phyloP scores from a whole-genome alignment of 2,329 filamentous ascomycete species.

The Huntiella decipiens region DNA sequence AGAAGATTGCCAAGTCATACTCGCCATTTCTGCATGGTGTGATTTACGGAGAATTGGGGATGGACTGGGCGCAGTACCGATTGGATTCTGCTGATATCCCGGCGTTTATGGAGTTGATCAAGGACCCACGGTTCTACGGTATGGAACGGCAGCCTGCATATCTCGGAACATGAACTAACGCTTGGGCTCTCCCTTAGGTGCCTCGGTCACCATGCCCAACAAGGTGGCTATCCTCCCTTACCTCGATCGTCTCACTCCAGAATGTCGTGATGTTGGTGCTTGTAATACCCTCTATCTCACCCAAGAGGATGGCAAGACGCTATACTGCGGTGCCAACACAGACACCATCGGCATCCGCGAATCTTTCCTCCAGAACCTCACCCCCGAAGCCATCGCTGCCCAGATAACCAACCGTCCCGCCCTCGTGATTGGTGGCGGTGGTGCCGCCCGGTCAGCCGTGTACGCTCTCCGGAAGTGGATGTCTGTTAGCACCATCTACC shows the following conservation, averaged over 20 bases:
- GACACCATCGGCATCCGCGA: slow-evolving; percentile 64
- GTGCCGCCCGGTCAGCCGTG: slow-evolving; percentile 58
- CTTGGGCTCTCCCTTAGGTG: slow-evolving; percentile 24
- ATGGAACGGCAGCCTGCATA: slow-evolving; percentile 12
- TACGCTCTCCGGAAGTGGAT: slow-evolving; percentile 57
- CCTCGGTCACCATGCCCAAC: slow-evolving; percentile 67
- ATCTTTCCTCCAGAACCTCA: slow-evolving; percentile 41
- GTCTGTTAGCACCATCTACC: slow-evolving; percentile 48
- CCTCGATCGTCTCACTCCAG: slow-evolving; percentile 53
- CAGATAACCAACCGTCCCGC: slow-evolving; percentile 37
- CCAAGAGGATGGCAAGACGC: slow-evolving; percentile 25
- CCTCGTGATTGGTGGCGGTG: slow-evolving; percentile 59
- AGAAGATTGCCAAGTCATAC: slow-evolving; percentile 34
- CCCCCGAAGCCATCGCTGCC: slow-evolving; percentile 26
- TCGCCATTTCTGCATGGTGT: slow-evolving; percentile 35
- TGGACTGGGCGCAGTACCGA: slow-evolving; percentile 32
- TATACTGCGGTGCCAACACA: slow-evolving; percentile 59
- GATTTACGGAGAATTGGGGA: slow-evolving; percentile 30
- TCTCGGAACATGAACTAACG: background rate
- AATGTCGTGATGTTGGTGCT: slow-evolving; percentile 55
- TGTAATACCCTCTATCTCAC: slow-evolving; percentile 60
- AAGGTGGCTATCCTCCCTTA: slow-evolving; percentile 59
- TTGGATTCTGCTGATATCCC: slow-evolving; percentile 33
- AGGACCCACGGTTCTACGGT: slow-evolving; percentile 43
- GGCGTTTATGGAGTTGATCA: slow-evolving; percentile 30